Percentiles rank a stretch among this genome's conserved stretches.
phyloP scores from a whole-genome alignment of 1,284 basidiomycete species.

The Neonothopanus nambi region DNA sequence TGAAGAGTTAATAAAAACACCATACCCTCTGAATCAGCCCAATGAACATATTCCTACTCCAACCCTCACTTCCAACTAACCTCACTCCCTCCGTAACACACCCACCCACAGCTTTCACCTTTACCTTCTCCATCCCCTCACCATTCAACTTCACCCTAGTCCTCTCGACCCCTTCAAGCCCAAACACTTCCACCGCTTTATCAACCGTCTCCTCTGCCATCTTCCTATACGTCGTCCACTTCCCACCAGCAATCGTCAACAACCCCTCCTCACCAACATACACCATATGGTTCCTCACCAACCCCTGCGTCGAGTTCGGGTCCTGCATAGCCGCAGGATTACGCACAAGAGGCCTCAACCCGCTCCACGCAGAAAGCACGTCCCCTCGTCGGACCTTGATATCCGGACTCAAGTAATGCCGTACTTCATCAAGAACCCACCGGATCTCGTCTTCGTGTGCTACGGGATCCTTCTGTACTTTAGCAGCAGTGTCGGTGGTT shows the following conservation, averaged over 20 bases:
- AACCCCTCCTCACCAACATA: constrained; percentile 82
- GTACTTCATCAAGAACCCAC: constrained; percentile 94
- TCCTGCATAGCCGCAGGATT: constrained; percentile 77
- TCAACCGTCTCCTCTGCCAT: constrained; percentile 98
- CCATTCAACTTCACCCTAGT: constrained; percentile 98
- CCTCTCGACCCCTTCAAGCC: constrained; percentile 89
- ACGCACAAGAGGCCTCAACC: constrained; percentile 86
- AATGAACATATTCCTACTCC: constrained; percentile 97
- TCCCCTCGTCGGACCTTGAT: constrained; percentile 84
- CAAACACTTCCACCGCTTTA: constrained; percentile 81
- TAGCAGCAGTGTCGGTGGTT: constrained; percentile 88
- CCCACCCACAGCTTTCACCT: constrained; percentile 78
- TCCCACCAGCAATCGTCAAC: constrained; percentile 95
- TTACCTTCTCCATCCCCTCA: constrained; percentile 90
- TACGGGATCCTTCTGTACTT: constrained; percentile 77
- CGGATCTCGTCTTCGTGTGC: constrained; percentile 94
- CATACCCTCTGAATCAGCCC: constrained; percentile 85
- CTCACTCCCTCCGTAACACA: constrained; percentile 85
- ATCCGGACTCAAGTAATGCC: constrained; percentile 88
- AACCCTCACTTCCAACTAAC: constrained; percentile 92
- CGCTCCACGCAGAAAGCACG: constrained; percentile 95
- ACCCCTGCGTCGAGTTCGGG: constrained; percentile 36
- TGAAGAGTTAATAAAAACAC: constrained; percentile 22
- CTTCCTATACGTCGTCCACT: constrained; percentile 97
- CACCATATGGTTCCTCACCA: constrained; percentile 96